phyloP scores from a whole-genome alignment of 257 asterid species.

The Petrea volubilis region DNA sequence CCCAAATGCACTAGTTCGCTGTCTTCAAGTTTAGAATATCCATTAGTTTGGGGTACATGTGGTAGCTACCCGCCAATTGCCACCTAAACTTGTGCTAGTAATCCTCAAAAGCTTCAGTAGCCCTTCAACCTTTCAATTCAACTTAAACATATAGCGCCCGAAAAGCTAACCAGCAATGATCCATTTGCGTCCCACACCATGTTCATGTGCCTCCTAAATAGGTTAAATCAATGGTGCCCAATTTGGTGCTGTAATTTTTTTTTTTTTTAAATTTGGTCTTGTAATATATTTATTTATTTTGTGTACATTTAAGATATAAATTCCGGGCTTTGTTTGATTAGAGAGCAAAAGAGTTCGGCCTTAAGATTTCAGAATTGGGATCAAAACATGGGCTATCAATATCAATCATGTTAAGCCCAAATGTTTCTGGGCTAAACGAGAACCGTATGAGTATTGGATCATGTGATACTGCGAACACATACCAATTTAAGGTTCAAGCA shows the following conservation, averaged over 20 bases:
- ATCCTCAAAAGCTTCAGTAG: not conserved
- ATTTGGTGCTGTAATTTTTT: not conserved
- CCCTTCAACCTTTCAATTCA: not conserved
- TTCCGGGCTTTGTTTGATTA: not conserved
- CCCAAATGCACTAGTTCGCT: too few relatives aligned
- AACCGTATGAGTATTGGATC: too few relatives aligned
- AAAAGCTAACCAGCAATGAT: conserved; percentile 2
- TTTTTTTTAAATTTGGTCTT: not conserved
- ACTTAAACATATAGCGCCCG: not conserved
- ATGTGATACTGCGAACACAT: too few relatives aligned
- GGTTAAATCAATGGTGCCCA: conserved; percentile 18
- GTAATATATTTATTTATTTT: too few relatives aligned
- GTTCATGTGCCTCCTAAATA: conserved; percentile 35
- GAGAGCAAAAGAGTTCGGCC: not conserved
- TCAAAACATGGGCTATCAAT: not conserved
- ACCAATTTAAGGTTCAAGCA: not conserved
- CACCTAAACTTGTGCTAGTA: conserved; percentile 7
- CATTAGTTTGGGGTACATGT: conserved; percentile 17
- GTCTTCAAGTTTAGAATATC: too few relatives aligned
- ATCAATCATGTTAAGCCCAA: too few relatives aligned
- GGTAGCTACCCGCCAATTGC: conserved; percentile 19
- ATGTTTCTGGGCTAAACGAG: too few relatives aligned
- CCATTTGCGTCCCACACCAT: conserved; percentile 22
- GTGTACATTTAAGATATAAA: not conserved
- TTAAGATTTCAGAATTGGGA: not conserved